phyloP scores from a whole-genome alignment of 768 basidiomycete genomes.

The Megacollybia marginata region DNA sequence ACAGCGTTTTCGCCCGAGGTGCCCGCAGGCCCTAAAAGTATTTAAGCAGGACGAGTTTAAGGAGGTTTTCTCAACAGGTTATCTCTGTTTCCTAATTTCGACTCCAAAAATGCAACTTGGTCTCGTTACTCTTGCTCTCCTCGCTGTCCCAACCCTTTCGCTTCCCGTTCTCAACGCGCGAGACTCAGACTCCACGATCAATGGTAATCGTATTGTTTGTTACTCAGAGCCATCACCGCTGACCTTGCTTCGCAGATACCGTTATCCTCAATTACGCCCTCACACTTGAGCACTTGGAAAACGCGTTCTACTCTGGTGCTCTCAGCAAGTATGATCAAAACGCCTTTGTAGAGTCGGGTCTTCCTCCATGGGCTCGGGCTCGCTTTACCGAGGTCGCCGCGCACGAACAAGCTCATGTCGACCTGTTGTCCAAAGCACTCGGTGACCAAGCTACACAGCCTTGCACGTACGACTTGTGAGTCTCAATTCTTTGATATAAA shows the following conservation, averaged over 20 bases:
- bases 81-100: no score
- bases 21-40: no score
- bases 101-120: no score
- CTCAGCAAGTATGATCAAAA: constrained; percentile 37
- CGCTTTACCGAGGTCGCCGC: constrained; percentile 44
- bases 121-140: neutral
- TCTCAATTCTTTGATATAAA: constrained; percentile 1
- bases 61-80: no score
- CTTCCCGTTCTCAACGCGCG: neutral
- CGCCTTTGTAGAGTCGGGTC: constrained; percentile 41
- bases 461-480: constrained; percentile 59
- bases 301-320: constrained; percentile 34
- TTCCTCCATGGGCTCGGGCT: constrained; percentile 38
- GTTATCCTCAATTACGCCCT: constrained; percentile 39
- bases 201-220: neutral
- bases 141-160: neutral
- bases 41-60: no score
- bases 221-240: neutral
- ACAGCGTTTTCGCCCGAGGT: no score
- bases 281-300: constrained; percentile 40
- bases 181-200: neutral
- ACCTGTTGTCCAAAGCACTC: constrained; percentile 40
- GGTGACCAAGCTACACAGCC: constrained; percentile 32
- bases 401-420: constrained; percentile 51
- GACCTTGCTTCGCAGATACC: constrained; percentile 15